A percentile compares a stretch with the other conserved stretches of the same genome.
phyloP scores from a whole-genome alignment of 23 red algal genomes.

The Gracilaria vermiculophylla region DNA sequence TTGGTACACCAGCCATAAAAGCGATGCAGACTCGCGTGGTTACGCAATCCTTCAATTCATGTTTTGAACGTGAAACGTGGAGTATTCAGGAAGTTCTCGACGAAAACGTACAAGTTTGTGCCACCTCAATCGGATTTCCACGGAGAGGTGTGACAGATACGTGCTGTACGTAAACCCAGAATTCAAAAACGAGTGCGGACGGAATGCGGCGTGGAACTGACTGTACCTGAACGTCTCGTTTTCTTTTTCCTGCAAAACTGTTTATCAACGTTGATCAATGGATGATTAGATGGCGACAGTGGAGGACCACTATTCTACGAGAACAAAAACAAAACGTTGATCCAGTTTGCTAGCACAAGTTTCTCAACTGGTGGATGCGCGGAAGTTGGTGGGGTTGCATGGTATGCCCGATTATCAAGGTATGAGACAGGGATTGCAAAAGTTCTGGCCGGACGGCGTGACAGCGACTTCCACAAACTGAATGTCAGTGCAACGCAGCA shows the following conservation, averaged over 20 bases:
- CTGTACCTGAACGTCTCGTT: background rate
- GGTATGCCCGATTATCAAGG: constrained; percentile 26
- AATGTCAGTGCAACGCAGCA: background rate
- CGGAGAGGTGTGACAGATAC: constrained; percentile 23
- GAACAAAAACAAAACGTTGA: background rate
- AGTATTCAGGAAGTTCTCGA: constrained; percentile 21
- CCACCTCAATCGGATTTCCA: constrained; percentile 27
- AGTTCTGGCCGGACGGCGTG: background rate
- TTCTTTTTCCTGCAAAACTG: background rate
- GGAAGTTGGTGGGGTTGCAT: constrained; percentile 13
- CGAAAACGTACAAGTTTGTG: constrained; percentile 3
- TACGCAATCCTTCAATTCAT: background rate
- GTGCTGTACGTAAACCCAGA: constrained; percentile 11
- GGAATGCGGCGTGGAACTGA: background rate
- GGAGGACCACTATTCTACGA: constrained; percentile 21
- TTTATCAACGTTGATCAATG: no score
- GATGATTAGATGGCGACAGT: constrained; percentile 10
- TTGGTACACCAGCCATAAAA: background rate
- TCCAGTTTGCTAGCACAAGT: constrained; percentile 13
- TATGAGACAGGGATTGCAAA: constrained; percentile 23
- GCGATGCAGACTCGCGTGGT: constrained; percentile 24
- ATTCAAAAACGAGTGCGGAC: background rate
- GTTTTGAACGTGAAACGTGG: background rate
- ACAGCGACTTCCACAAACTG: background rate
- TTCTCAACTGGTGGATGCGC: constrained; percentile 14